Evolutionary conservation across 2,329 filamentous ascomycete species (phyloP).

Genomic region (Fusarium zealandicum): DNA sequence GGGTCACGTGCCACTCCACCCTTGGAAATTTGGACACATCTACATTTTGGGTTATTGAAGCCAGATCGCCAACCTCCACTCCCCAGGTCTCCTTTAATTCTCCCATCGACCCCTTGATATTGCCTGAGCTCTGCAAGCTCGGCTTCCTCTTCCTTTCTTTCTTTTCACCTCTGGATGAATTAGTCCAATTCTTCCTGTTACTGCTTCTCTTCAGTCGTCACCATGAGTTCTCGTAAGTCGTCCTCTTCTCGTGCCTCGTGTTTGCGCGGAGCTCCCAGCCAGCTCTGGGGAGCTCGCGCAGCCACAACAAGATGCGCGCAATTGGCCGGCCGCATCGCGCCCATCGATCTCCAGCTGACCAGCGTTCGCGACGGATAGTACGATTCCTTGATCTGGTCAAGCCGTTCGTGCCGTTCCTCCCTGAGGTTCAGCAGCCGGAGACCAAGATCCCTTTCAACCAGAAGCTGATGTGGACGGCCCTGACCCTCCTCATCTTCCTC

Average conservation of each 20-base stretch:
- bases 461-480: slow-evolving; percentile 93
- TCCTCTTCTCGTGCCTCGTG: slow-evolving; percentile 11
- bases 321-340: slow-evolving; percentile 34
- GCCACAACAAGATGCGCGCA: slow-evolving; percentile 32
- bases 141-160: slow-evolving; percentile 42
- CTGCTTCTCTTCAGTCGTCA: slow-evolving; percentile 49
- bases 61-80: slow-evolving; percentile 52
- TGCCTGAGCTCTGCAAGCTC: slow-evolving; percentile 51
- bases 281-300: slow-evolving; percentile 27
- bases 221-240: slow-evolving; percentile 64
- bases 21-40: slow-evolving; percentile 56
- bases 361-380: slow-evolving; percentile 62
- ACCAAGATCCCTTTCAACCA: slow-evolving; percentile 99
- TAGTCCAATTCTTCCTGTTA: slow-evolving; percentile 50
- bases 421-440: slow-evolving; percentile 98
- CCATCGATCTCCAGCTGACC: slow-evolving; percentile 39
- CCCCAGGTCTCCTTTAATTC: slow-evolving; percentile 48
- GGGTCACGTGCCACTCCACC: slow-evolving; percentile 47
- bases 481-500: slow-evolving; percentile 97
- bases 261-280: slow-evolving; percentile 29
- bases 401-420: slow-evolving; percentile 98
- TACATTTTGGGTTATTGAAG: slow-evolving; percentile 52
- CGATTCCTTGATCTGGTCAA: slow-evolving; percentile 99
- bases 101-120: slow-evolving; percentile 44
- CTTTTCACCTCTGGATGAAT: slow-evolving; percentile 50